Evolutionary conservation across 2,329 filamentous ascomycete species (phyloP).

Genomic region (Hypocrella siamensis): DNA sequence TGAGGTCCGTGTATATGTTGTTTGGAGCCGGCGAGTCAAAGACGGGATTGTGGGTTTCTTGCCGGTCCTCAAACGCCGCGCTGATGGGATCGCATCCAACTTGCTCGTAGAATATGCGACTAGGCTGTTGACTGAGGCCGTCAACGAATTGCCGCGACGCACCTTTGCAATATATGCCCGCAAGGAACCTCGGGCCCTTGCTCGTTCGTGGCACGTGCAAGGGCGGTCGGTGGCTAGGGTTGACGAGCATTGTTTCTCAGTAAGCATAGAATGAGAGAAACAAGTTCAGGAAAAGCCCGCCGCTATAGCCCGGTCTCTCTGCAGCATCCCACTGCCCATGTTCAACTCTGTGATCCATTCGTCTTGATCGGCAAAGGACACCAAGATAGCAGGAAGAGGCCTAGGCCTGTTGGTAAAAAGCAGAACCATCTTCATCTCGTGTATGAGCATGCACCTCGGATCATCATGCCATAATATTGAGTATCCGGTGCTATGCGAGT

Average conservation of each 20-base stretch:
- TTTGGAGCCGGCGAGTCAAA: neutral
- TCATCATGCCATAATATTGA: neutral
- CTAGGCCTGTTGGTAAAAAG: neutral
- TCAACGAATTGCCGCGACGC: neutral
- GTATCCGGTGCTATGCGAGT: neutral
- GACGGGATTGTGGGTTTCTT: neutral
- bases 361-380: neutral
- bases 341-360: neutral
- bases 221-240: too few species aligned
- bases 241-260: neutral
- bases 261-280: neutral
- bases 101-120: slow-evolving; percentile 1
- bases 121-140: neutral
- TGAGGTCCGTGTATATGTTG: neutral
- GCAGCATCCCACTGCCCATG: neutral
- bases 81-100: neutral
- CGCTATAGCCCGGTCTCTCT: neutral
- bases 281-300: neutral
- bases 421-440: neutral
- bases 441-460: neutral
- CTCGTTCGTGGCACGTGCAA: neutral
- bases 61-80: neutral
- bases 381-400: neutral
- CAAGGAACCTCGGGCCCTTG: neutral
- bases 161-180: neutral